Conservation (phyloP, 257 asterid species). For the Solanum piurae region DNA sequence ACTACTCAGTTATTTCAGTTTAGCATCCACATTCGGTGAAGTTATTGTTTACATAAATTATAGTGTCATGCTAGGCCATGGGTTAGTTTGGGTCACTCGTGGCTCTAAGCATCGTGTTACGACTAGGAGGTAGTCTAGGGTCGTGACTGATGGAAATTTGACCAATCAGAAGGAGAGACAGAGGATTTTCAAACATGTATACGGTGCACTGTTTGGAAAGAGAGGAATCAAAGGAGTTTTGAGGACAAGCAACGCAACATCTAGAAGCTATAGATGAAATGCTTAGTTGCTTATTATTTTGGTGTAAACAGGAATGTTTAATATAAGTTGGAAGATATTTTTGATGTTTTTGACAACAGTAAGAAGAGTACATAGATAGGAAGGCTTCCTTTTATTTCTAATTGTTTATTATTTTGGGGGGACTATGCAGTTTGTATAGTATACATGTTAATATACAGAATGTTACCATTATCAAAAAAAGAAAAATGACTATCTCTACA, state of each 20-base stretch:
- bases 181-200: not conserved
- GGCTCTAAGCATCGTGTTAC: no score
- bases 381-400: not conserved
- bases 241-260: not conserved
- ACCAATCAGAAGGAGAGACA: not conserved
- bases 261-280: not conserved
- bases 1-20: no score
- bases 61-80: no score
- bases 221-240: not conserved
- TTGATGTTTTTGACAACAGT: not conserved
- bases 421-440: not conserved
- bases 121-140: no score
- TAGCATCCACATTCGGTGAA: no score
- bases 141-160: not conserved
- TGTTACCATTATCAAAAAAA: not conserved
- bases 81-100: no score
- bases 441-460: not conserved
- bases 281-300: not conserved
- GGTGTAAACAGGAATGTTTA: not conserved
- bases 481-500: not conserved
- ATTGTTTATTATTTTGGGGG: not conserved
- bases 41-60: no score
- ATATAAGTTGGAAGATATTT: not conserved
- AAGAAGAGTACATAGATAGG: not conserved
- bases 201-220: not conserved